Evolutionary conservation across 106 monocot species (phyloP), one percentile per base, ranked within the genome.

Genomic region (Narthecium ossifragum): DNA sequence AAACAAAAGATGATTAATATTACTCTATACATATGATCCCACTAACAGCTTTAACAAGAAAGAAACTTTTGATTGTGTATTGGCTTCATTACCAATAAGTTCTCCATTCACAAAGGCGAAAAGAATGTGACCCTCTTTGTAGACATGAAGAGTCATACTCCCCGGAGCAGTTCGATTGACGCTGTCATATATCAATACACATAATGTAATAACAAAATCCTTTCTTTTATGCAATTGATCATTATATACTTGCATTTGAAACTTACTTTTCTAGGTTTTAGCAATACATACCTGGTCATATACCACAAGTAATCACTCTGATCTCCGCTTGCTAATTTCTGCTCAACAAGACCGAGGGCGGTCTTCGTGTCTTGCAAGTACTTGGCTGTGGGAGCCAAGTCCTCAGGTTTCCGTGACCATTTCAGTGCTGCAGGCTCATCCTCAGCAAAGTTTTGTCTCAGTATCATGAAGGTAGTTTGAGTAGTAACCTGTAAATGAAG

Each of bases 291-390:
- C 70, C 60, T 62, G 2, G 62, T 71, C 71, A 63, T 71, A 46
- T 71, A 71, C 71, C 71, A 71, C 62, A 63, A 71, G 47, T 71
- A 71, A 31, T 71, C 71, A 56, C 63, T 71, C 15, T 32, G n/a
- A 56, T 71, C 71, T 24, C 33, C 56, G 34, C 31, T 71, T 13
- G 39, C 55, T 15, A n/a, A 4, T 1, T 55, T 31, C 63, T 71
- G 71, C 14, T 71, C 71, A 23, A 46, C 5, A 38, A 71, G 71
- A 24, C 31, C 26, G 11, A 43, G 51, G 22, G 29, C 25, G 0
- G 43, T 34, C 32, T 17, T 26, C 4, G 39, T 32, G 0, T 46
- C 46, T 15, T 31, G 8, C n/a, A 22, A 31, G 10, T 26, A 54
- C 0, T 28, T 30, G 1, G 27, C 29, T 26, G 22, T 20, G 23